Evolutionary conservation across 2,329 filamentous ascomycete species (phyloP), one percentile per base, ranked within the genome.

Genomic region (Epichloe gansuensis): DNA sequence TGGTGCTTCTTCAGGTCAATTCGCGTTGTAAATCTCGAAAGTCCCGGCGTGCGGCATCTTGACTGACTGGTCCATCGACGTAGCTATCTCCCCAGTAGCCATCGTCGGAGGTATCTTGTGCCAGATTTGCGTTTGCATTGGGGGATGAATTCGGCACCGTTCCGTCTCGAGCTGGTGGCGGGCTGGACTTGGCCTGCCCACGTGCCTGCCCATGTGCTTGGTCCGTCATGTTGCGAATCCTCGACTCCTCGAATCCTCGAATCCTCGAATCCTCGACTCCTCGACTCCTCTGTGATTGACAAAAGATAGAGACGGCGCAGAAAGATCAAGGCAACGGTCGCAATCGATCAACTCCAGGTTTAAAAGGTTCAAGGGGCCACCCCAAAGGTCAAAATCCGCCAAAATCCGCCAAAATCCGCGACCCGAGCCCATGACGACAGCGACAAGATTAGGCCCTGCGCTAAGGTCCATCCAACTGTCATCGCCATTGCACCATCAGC

Each of bases 21-120:
- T 62, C 61, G 13, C 54, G 57, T 38, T 60, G 59, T 1, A 62
- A 56, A 15, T 58, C 59, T 17, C 54, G 46, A 37, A 57, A 62
- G 31, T 59, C 61, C 7, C 56, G 50, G 17, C 46, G 47, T 15
- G 58, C 58, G 12, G 55, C 50, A 46, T 46, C 35, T 47, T 55
- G 25, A 51, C 60, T 54, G 52, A 61, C 50, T 34, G 55, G 49
- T 42, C 58, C 57, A 31, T 59, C 59, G 21, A 53, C 56, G 31
- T 60, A 54, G 12, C 56, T 56, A 28, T 62, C 61, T 9, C 61
- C 61, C 61, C 61, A 62, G 46, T 60, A 58, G 17, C 61, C 61
- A 15, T 62, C 60, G 9, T 49, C 31, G 41, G 51, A 49, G 39
- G 37, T 46, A 34, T 53, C 28, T 31, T 31, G 28, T 31, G 28